Evolutionary conservation across 2,329 filamentous ascomycete genomes (phyloP).

Genomic region (Claviceps sp.): DNA sequence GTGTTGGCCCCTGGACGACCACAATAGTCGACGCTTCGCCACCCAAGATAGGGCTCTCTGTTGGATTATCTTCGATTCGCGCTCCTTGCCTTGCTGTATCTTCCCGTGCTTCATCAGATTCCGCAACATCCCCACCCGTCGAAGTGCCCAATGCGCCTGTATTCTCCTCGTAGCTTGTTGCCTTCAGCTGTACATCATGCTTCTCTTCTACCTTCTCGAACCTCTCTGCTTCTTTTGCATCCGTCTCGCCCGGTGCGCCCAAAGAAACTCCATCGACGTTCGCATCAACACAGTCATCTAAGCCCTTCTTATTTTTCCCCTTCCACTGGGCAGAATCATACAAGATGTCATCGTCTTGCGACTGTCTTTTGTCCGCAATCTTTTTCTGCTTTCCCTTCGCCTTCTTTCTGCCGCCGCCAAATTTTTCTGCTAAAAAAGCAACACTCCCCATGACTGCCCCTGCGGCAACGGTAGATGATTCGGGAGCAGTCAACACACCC

Average conservation of each 20-base stretch:
- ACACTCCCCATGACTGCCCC: constrained; percentile 15
- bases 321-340: constrained; percentile 32
- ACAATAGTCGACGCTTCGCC: constrained; percentile 12
- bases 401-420: constrained; percentile 16
- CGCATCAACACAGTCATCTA: constrained; percentile 13
- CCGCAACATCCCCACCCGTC: constrained; percentile 9
- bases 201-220: constrained; percentile 3
- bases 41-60: constrained; percentile 27
- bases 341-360: constrained; percentile 29
- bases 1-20: constrained; percentile 10
- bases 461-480: constrained; percentile 13
- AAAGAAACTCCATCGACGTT: constrained; percentile 15
- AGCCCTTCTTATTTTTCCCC: constrained; percentile 24
- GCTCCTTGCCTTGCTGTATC: constrained; percentile 13
- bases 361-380: constrained; percentile 25
- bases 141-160: constrained; percentile 8
- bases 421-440: constrained; percentile 22
- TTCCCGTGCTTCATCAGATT: constrained; percentile 12
- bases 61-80: constrained; percentile 14
- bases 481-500: constrained; percentile 10
- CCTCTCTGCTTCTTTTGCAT: constrained; percentile 1
- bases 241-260: constrained; percentile 12
- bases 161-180: not conserved
- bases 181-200: not conserved
- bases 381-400: constrained; percentile 18